A percentile compares a stretch with the other conserved stretches of the same genome.
These are phyloP conservation scores for Cytospora paraplurivora DNA, from an alignment of 2,329 filamentous ascomycete species.

Conservation along the genomic window DNA sequence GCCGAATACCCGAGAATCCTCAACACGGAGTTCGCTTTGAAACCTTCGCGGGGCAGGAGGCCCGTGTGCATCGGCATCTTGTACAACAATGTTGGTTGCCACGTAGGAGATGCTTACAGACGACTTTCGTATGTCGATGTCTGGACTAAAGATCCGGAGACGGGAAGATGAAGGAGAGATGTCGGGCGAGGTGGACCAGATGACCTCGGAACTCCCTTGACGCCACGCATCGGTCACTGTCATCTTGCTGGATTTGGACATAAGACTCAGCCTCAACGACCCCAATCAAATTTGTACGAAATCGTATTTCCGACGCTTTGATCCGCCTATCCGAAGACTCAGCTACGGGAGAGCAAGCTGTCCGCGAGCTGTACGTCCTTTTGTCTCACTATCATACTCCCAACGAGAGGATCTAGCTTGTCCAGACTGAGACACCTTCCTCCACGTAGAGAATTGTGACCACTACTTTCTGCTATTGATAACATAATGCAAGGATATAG, in stretches of 20 bases:
- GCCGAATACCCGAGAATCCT: slow-evolving; percentile 60
- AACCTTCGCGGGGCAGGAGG: slow-evolving; percentile 57
- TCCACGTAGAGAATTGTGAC: no score
- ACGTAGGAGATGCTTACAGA: not conserved
- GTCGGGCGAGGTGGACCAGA: not conserved
- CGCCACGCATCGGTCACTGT: not conserved
- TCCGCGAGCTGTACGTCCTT: no score
- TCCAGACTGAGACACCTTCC: no score
- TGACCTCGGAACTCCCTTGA: not conserved
- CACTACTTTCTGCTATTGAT: no score
- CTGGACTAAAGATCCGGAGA: not conserved
- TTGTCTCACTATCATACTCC: no score
- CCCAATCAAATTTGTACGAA: no score
- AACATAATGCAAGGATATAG: not conserved
- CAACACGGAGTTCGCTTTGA: slow-evolving; percentile 62
- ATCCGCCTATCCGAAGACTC: no score
- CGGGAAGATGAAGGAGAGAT: not conserved
- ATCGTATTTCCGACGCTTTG: no score
- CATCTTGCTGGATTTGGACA: not conserved
- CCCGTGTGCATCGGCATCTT: slow-evolving; percentile 53
- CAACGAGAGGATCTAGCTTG: no score
- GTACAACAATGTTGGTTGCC: not conserved
- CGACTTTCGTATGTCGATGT: not conserved
- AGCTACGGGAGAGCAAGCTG: no score
- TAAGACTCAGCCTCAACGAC: no score